A percentile compares a stretch with the other conserved stretches of the same genome.
Conservation (phyloP, 2,329 filamentous ascomycete species). For the Thielaviopsis populi region DNA sequence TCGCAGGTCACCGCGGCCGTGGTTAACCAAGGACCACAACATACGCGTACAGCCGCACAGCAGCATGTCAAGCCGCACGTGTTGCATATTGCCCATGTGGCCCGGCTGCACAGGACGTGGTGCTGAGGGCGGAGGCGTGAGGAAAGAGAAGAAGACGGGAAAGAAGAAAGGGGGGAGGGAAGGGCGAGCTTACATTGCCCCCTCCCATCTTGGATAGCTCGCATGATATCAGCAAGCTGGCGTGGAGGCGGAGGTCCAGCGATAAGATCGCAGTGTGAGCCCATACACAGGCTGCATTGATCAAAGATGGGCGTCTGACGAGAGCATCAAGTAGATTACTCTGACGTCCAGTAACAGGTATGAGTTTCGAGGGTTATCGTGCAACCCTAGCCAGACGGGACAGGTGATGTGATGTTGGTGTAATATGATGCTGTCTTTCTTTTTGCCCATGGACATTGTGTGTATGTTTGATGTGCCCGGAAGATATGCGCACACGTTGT, state of each 20-base stretch:
- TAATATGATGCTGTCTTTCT: background rate
- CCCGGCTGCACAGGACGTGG: background rate
- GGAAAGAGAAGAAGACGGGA: background rate
- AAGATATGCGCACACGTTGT: no score
- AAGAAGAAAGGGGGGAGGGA: background rate
- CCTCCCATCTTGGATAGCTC: background rate
- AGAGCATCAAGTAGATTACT: background rate
- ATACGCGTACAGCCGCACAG: background rate
- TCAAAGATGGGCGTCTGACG: background rate
- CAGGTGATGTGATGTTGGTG: no score
- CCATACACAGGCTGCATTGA: background rate
- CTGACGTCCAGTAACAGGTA: background rate
- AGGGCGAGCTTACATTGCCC: background rate
- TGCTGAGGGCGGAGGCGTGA: background rate
- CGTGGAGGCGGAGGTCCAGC: background rate
- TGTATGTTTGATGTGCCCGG: no score
- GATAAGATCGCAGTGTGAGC: background rate
- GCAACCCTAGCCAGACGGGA: background rate
- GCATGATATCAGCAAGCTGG: background rate
- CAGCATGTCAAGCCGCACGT: background rate
- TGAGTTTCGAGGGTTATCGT: background rate
- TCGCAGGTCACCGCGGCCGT: background rate
- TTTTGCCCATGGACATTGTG: no score
- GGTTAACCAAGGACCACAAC: background rate
- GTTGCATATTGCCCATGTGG: background rate